Base-by-base conservation (phyloP, 441 rosid species). In the Populus hybrid region DNA sequence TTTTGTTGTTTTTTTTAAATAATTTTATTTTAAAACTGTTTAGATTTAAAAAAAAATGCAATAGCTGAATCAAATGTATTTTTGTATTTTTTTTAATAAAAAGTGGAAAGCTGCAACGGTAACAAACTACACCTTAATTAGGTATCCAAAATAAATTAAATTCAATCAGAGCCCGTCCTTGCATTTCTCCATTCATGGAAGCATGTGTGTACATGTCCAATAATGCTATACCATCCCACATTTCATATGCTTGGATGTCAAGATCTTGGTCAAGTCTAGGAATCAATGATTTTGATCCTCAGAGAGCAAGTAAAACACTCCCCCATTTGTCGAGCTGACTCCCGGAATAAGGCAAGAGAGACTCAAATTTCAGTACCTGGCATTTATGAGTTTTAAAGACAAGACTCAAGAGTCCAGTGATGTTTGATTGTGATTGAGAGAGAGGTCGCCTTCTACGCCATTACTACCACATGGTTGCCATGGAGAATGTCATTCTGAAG, bases 231-330 rank as follows among this genome's bases (percentile, higher is more conserved):
- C 8, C 10, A 70, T 34, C 78, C 68, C 46, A 69, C 59, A 69
- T 32, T 59, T 2, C 69, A 76, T 24, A 68, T 76, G 69, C 14
- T 6, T 6, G 61, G 70, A 68, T 61, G 42, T 70, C 69, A 70
- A 36, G 24, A 40, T 71, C 42, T 26, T 38, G 26, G 35, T 71
- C 65, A 77, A 77, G 30, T 71, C 34, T 70, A 77, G 75, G 75
- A 38, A 42, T 59, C 28, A 7, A 26, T 30, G 21, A 67, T 40
- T 63, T 63, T 70, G 74, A 70, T 23, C n/a, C 18, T 24, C 7
- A 16, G 40, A 67, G 36, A 50, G 8, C 28, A 46, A 67, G 59
- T 30, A 68, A 67, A 12, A 24, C 8, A 40, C 23, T 30, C 28
- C 76, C 10, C 24, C 18, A 73, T 12, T n/a, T 20, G 24, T 54